Evolutionary conservation across 2,329 filamentous ascomycete species (phyloP), one percentile per base, ranked within the genome.

Genomic region (Microsporum canis): DNA sequence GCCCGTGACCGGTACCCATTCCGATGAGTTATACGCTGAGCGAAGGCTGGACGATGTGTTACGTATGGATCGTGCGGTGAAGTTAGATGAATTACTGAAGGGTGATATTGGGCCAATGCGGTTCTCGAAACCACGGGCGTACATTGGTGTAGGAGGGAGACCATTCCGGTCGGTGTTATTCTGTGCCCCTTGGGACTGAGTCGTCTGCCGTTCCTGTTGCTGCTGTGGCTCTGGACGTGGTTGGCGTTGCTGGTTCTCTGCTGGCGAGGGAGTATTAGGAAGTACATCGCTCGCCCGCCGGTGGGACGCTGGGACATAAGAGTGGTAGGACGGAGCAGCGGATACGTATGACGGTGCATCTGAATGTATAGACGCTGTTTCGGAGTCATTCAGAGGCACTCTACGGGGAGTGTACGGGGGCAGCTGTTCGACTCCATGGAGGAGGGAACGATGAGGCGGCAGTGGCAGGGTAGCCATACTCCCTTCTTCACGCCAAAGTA

Each of bases 261-360:
- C 33, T 10, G 57, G 49, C 17, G 51, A 55, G 23, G 55, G 34
- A n/a, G 55, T 41, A 41, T 33, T 39, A 23, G 60, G 10, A 2
- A 39, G 33, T 17, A 61, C 23, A 58, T 63, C 62, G n/a, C 31
- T 61, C 17, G 49, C 61, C 41, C 61, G 57, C 23, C 53, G 61
- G 38, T 65, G 65, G 38, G 55, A 43, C n/a, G 59, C 53, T 17
- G 63, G 63, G 5, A 61, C 39, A 10, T 58, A 62, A 17, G 83
- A 84, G 68, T 84, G 82, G 69, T 87, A 86, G 0, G 84, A 84
- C 3, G 85, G 85, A 1, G 79, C 82, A 59, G 86, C 84, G 60
- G 85, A 88, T 64, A 82, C 77, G 71, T 88, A 88, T 7, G 85
- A 88, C 45, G 85, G 85, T n/a, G 85, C 84, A 5, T 80, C 80